Evolutionary conservation across 805 yeast genomes (phyloP), one percentile per base, ranked within the genome.

Genomic region (Lachancea sp.): DNA sequence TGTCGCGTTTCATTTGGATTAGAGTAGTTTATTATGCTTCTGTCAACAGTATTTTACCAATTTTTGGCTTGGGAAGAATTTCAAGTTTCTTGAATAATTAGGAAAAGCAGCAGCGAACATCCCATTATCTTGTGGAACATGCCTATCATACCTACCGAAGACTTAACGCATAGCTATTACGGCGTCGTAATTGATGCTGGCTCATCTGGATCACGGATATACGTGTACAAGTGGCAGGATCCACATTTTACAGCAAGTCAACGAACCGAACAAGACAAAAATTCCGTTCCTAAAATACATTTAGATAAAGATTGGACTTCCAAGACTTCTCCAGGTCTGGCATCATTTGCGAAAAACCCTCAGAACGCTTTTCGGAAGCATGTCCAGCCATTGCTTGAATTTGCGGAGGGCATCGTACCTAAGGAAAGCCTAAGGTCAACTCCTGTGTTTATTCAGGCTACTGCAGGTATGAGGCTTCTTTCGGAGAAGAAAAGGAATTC

Each of bases 161-260:
- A 16, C 20, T 15, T 13, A 3, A 4, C 8, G 13, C 15, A 23
- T 11, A 30, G 24, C 21, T 53, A 70, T 37, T 89, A 85, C 67
- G 97, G 96, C 20, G 80, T 92, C 22, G 94, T 90, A 12, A 74
- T 90, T 2, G 98, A 90, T 61, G 87, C 97, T 0, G 98, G 98
- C 1, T 88, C 97, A 1, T 84, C 95, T 0, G 98, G 98, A 1
- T 87, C 97, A 3, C 69, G 98, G 39, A 71, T 84, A 12, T 89
- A 86, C 59, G 75, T 90, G 8, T 90, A 85, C 58, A 70, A 73
- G 45, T 90, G 96, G 96, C 72, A 72, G 11, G 78, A 79, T 50
- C 69, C 79, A 1, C 46, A 50, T 2, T 57, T 58, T 12, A 32
- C 46, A 6, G 20, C 45, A 9, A 26, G 35, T 4, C 21, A 58